Evolutionary conservation across 257 asterid genomes (phyloP).

Genomic region (Solanum medicagineum): DNA sequence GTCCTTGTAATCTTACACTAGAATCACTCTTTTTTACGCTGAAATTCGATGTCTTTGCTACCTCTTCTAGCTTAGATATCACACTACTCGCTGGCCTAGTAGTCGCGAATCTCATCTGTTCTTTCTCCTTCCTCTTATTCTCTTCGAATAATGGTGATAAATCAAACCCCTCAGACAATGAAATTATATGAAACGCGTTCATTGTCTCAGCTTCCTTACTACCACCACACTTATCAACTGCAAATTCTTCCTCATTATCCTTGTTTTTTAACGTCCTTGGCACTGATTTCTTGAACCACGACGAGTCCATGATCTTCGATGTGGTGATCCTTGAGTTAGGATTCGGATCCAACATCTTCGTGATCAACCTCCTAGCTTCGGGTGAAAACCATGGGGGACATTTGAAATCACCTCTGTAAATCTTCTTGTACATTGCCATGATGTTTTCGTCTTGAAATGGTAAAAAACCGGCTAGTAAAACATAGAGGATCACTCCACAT

Average conservation of each 20-base stretch:
- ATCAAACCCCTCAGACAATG: constrained; percentile 39
- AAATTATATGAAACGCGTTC: constrained; percentile 49
- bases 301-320: constrained; percentile 25
- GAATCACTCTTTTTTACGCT: constrained; percentile 30
- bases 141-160: constrained; percentile 43
- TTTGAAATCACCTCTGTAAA: constrained; percentile 42
- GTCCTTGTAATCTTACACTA: constrained; percentile 30
- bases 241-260: constrained; percentile 14
- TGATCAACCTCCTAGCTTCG: constrained; percentile 28
- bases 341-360: constrained; percentile 44
- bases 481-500: constrained; percentile 39
- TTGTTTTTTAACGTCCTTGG: neutral
- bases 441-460: constrained; percentile 44
- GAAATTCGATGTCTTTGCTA: constrained; percentile 32
- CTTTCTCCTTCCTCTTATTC: constrained; percentile 26
- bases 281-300: constrained; percentile 40
- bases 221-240: neutral
- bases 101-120: constrained; percentile 31
- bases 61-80: constrained; percentile 29
- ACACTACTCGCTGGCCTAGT: constrained; percentile 34
- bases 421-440: constrained; percentile 30
- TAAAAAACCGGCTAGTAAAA: constrained; percentile 33
- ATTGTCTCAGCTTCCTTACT: constrained; percentile 21
- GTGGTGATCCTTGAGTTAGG: constrained; percentile 26
- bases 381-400: constrained; percentile 54